Conservation (phyloP, 352 stramenopile species). For the Phytophthora cajani region DNA sequence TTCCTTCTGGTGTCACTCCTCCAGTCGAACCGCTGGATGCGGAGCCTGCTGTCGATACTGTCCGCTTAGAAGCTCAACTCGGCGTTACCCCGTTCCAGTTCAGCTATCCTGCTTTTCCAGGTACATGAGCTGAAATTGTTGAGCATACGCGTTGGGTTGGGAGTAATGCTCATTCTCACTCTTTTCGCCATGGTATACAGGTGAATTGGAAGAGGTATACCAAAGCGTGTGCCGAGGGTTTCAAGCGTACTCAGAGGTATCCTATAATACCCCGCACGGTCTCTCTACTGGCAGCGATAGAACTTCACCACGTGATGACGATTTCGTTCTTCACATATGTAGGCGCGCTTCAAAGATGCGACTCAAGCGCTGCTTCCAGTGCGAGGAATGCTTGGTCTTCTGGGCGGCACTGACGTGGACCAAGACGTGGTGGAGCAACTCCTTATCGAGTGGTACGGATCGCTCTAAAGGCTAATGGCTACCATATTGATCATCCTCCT, state of each 20-base stretch:
- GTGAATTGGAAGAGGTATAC: constrained; percentile 56
- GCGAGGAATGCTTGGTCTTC: constrained; percentile 68
- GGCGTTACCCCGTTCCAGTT: constrained; percentile 61
- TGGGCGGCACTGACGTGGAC: constrained; percentile 75
- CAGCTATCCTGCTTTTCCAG: constrained; percentile 50
- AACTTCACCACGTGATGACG: neutral
- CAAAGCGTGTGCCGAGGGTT: constrained; percentile 68
- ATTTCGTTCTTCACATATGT: neutral
- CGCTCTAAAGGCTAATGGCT: neutral
- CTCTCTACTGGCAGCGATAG: neutral
- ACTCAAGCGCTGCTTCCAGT: constrained; percentile 61
- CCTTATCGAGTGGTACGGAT: constrained; percentile 76
- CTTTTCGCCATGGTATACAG: constrained; percentile 16
- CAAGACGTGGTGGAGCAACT: constrained; percentile 81
- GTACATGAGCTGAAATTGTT: constrained; percentile 2
- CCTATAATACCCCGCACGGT: neutral
- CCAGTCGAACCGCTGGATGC: constrained; percentile 23
- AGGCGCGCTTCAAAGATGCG: constrained; percentile 68
- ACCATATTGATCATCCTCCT: neutral
- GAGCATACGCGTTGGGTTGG: neutral
- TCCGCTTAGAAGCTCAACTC: constrained; percentile 47
- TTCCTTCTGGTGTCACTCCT: constrained; percentile 36
- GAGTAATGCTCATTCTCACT: neutral
- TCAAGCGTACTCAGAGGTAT: constrained; percentile 71
- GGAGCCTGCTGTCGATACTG: constrained; percentile 48